These are phyloP conservation scores for Chalciporus piperatus DNA, from an alignment of 768 basidiomycete genomes.

Conservation along the genomic window DNA sequence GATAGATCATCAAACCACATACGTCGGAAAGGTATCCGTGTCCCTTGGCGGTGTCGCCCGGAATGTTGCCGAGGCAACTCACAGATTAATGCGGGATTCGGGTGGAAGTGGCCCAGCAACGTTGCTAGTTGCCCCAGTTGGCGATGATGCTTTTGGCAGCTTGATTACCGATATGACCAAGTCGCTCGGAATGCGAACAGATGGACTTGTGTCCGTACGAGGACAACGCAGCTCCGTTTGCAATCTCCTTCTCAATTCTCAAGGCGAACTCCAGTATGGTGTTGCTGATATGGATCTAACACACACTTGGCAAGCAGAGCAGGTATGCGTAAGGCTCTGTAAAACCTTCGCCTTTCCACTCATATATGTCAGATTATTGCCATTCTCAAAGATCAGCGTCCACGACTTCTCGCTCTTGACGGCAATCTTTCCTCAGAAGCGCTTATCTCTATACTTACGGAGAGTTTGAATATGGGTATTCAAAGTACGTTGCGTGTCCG, in stretches of 20 bases:
- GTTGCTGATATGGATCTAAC: conserved; percentile 89
- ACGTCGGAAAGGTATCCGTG: conserved; percentile 70
- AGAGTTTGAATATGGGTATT: conserved; percentile 48
- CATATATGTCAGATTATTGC: conserved; percentile 44
- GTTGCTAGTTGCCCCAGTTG: conserved; percentile 73
- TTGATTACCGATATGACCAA: conserved; percentile 57
- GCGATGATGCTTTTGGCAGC: conserved; percentile 72
- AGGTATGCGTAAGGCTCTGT: conserved; percentile 32
- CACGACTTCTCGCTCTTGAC: conserved; percentile 67
- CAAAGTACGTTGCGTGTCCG: conserved; percentile 43
- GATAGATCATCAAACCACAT: conserved; percentile 63
- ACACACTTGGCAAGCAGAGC: conserved; percentile 42
- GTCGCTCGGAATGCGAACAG: conserved; percentile 72
- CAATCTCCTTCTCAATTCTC: conserved; percentile 74
- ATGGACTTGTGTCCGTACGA: conserved; percentile 58
- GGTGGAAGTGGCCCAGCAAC: conserved; percentile 33
- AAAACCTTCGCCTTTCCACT: background rate
- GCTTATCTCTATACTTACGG: conserved; percentile 48
- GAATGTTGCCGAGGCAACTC: conserved; percentile 92
- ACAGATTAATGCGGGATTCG: conserved; percentile 50
- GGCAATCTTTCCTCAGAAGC: conserved; percentile 64
- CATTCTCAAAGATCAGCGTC: conserved; percentile 46
- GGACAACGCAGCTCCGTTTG: conserved; percentile 71
- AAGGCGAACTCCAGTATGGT: conserved; percentile 75
- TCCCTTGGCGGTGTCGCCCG: conserved; percentile 88